Evolutionary conservation across 768 basidiomycete genomes (phyloP).

Genomic region (Sutorius australiensis): DNA sequence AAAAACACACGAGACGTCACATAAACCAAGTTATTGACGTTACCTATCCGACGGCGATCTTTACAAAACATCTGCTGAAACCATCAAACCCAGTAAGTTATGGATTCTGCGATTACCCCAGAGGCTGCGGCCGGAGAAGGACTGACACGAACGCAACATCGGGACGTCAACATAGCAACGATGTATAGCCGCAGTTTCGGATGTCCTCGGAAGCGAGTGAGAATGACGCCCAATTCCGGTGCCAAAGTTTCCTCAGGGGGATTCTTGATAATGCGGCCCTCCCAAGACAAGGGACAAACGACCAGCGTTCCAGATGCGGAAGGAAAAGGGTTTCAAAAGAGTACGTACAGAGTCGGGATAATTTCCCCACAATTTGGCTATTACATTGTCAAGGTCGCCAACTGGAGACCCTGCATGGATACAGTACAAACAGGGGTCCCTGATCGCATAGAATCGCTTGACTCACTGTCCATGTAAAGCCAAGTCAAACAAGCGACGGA

Average conservation of each 20-base stretch:
- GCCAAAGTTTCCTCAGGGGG: not conserved
- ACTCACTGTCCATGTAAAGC: not conserved
- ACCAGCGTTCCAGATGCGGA: not conserved
- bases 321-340: not conserved
- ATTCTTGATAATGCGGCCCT: not conserved
- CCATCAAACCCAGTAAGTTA: conserved; percentile 1
- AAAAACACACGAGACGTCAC: not conserved
- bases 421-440: not conserved
- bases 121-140: not conserved
- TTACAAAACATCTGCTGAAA: not conserved
- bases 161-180: not conserved
- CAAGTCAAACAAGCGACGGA: not conserved
- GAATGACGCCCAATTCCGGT: not conserved
- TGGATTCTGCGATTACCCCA: conserved; percentile 4
- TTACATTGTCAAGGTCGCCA: conserved; percentile 1
- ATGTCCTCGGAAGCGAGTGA: not conserved
- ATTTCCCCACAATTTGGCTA: not conserved
- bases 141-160: not conserved
- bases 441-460: not conserved
- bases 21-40: not conserved
- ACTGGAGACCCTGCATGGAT: not conserved
- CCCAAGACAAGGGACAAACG: not conserved
- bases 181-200: not conserved
- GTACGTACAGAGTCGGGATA: not conserved
- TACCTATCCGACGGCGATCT: not conserved